These are phyloP conservation scores for Golubevia pallescens DNA, from an alignment of 1,284 basidiomycete species.

Conservation along the genomic window DNA sequence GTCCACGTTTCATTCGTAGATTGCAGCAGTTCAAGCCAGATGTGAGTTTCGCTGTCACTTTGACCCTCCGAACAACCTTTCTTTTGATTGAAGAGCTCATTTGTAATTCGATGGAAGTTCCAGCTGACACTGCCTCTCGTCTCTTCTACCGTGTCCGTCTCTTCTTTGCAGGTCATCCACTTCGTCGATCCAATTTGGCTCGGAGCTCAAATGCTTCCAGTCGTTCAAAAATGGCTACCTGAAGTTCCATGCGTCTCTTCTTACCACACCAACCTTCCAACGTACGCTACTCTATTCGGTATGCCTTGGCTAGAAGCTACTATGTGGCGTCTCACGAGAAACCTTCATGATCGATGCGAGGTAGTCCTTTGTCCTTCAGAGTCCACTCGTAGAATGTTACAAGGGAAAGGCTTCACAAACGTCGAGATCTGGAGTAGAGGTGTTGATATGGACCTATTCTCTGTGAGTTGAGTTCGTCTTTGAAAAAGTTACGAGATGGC, in stretches of 20 bases:
- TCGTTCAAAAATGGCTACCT: conserved; percentile 62
- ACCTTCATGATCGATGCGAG: conserved; percentile 57
- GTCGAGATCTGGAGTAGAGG: conserved; percentile 69
- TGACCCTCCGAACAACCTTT: neutral
- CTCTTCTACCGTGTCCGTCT: conserved; percentile 67
- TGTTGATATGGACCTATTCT: conserved; percentile 40
- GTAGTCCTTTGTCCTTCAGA: conserved; percentile 70
- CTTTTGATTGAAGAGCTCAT: neutral
- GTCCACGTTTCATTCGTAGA: conserved; percentile 68
- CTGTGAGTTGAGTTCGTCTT: conserved; percentile 6
- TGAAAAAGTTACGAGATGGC: neutral
- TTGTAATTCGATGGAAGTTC: neutral
- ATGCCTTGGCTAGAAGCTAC: conserved; percentile 68
- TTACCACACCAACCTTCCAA: conserved; percentile 70
- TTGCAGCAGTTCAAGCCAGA: conserved; percentile 68
- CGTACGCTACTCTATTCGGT: conserved; percentile 70
- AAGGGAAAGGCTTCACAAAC: conserved; percentile 66
- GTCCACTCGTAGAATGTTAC: conserved; percentile 68
- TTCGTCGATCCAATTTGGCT: conserved; percentile 70
- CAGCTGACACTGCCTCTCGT: neutral
- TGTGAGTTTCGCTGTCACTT: conserved; percentile 54
- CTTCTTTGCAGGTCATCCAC: conserved; percentile 23
- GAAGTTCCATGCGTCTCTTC: conserved; percentile 68
- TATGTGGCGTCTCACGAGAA: conserved; percentile 64
- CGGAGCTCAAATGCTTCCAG: conserved; percentile 62